Base-by-base conservation (phyloP, 2,329 filamentous ascomycete species). In the Microcyclospora tardicrescens region DNA sequence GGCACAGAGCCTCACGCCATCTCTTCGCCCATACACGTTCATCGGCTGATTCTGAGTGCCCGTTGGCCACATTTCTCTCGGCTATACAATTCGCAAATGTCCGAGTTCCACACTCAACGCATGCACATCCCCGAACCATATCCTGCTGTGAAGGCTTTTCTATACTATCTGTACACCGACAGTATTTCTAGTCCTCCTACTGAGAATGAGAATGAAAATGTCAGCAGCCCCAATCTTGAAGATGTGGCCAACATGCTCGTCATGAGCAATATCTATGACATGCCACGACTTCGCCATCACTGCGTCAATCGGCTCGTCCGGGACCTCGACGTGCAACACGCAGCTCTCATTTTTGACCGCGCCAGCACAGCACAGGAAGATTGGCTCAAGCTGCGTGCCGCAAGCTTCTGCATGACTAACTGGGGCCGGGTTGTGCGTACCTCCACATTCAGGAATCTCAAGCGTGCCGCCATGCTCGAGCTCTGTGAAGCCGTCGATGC, bases 71-170 rank as follows among this genome's bases (percentile, higher is more conserved):
- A 98, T 61, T 98, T 98, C 64, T 79, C 82, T 31, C 81, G 91
- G 12, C 68, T 98, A 2, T 96, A 93, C 66, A 80, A 81, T 37
- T 79, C 89, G 4, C 86, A 95, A 56, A 98, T 98, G 91, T 79
- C 83, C 10, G 91, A 98, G 59, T 98, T 93, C 54, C 91, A 98
- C 58, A 91, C 85, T 12, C 91, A 91, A 55, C 86, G 84, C 61
- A 91, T 98, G 81, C 89, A 98, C 62, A 94, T 98, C 33, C 89
- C 91, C 0, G 93, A 98, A 55, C 87, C 89, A 1, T 96, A 95
- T 61, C 80, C 79, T 1, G 86, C 94, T 0, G 91, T 98, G 34
- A 86, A 84, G 50, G 85, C 89, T 1, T 98, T 98, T 56, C 71
- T 98, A 19, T 89, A 91, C 62, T 98, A 95, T 56, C 74, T 98